phyloP scores from a whole-genome alignment of 1,284 basidiomycete genomes.

The Puccinia hordei region DNA sequence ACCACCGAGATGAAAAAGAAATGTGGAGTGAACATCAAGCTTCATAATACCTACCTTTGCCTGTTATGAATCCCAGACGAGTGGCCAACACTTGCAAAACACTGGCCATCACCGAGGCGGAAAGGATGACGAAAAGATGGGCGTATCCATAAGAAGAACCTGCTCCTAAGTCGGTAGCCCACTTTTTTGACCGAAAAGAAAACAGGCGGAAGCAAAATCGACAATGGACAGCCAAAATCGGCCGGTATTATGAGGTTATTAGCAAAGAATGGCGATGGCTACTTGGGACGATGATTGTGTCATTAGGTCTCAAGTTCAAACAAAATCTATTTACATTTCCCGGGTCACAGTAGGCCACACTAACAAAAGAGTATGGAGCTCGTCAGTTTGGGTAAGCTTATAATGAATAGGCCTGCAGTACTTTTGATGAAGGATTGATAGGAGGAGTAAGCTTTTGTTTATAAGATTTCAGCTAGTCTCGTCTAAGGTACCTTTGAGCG shows the following conservation, averaged over 20 bases:
- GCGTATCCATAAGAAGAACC: conserved; percentile 68
- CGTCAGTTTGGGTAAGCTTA: neutral
- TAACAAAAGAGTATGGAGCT: neutral
- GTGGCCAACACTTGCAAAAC: conserved; percentile 62
- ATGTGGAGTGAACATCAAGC: conserved; percentile 13
- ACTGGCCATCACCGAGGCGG: conserved; percentile 58
- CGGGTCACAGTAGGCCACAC: conserved; percentile 45
- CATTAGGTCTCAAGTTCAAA: neutral
- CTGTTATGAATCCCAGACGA: conserved; percentile 64
- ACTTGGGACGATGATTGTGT: neutral
- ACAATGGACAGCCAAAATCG: neutral
- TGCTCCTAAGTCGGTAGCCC: conserved; percentile 59
- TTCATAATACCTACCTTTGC: conserved; percentile 54
- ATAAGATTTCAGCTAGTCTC: neutral
- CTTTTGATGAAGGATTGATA: neutral
- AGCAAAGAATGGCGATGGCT: neutral
- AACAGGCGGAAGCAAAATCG: neutral
- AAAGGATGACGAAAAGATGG: conserved; percentile 79
- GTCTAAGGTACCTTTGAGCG: neutral
- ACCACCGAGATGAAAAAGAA: conserved; percentile 27
- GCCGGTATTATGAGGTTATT: neutral
- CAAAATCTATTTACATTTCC: conserved; percentile 39
- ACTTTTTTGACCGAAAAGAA: conserved; percentile 40
- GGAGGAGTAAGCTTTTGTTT: neutral
- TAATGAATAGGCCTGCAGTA: neutral